Percentiles rank a stretch among this genome's conserved stretches.
Conservation (phyloP, 1,139 yeast genomes). For the Pichia kudriavzevii region DNA sequence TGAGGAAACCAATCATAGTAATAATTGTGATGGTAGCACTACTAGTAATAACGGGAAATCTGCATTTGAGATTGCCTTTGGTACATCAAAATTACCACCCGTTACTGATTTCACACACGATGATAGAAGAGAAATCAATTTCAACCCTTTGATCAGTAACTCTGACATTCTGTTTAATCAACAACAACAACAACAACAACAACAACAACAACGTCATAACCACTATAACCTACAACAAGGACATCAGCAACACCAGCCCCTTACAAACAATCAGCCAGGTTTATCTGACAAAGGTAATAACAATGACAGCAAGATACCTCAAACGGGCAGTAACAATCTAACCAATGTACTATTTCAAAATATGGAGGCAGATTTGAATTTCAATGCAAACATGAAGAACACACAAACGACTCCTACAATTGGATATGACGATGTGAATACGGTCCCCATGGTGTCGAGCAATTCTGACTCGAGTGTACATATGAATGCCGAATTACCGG, state of each 20-base stretch:
- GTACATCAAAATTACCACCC: constrained; percentile 29
- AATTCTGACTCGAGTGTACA: no score
- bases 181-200: constrained; percentile 1
- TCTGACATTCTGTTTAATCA: constrained; percentile 5
- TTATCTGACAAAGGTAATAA: no score
- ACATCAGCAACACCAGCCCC: no score
- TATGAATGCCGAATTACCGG: constrained; percentile 18
- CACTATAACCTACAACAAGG: not conserved
- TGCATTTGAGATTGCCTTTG: constrained; percentile 30
- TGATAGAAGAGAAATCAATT: constrained; percentile 13
- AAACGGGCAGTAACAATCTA: not conserved
- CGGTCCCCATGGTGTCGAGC: not conserved
- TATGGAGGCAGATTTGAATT: constrained; percentile 5
- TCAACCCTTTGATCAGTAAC: constrained; percentile 12
- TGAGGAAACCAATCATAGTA: constrained; percentile 2
- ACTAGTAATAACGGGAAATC: constrained; percentile 6
- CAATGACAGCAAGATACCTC: no score
- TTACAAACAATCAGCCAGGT: no score
- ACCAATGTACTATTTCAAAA: constrained; percentile 1
- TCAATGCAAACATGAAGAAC: not conserved
- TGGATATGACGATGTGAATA: not conserved
- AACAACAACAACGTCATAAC: constrained; percentile 7
- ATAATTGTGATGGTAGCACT: not conserved
- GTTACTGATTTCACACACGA: constrained; percentile 26
- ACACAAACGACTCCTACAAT: constrained; percentile 1